Percentiles rank a stretch among this genome's conserved stretches.
Conservation (phyloP, 495 filamentous ascomycete species). For the Lepraria neglecta region DNA sequence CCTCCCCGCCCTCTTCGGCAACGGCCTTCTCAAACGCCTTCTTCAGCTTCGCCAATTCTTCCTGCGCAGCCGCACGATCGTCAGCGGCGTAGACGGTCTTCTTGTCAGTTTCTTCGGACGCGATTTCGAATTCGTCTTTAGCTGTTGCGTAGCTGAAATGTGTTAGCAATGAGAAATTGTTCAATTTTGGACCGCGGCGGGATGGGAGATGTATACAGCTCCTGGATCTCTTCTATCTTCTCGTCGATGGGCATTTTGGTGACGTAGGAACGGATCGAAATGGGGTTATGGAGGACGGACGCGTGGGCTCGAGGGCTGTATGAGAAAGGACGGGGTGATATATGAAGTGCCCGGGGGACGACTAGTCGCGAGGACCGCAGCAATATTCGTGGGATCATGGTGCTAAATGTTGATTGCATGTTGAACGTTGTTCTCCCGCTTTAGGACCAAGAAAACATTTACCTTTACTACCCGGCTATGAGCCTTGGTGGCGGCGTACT, state of each 20-base stretch:
- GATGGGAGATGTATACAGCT: slow-evolving; percentile 28
- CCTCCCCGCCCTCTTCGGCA: slow-evolving; percentile 37
- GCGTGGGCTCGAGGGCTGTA: neutral
- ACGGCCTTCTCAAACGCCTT: slow-evolving; percentile 41
- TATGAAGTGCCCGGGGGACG: neutral
- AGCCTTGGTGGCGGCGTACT: neutral
- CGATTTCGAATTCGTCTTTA: slow-evolving; percentile 52
- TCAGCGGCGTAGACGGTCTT: slow-evolving; percentile 47
- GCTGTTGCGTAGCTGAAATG: slow-evolving; percentile 39
- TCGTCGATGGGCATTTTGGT: slow-evolving; percentile 35
- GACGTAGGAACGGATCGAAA: slow-evolving; percentile 19
- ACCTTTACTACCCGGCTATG: slow-evolving; percentile 20
- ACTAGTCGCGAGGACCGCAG: neutral
- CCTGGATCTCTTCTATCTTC: slow-evolving; percentile 40
- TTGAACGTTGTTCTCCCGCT: neutral
- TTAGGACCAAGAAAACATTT: neutral
- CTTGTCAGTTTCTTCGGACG: slow-evolving; percentile 50
- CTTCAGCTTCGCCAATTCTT: slow-evolving; percentile 46
- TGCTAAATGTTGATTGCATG: neutral
- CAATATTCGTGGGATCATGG: slow-evolving; percentile 16
- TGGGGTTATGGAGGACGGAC: neutral
- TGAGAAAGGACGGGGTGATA: neutral
- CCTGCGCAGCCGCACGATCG: slow-evolving; percentile 47
- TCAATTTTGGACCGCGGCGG: too few species aligned
- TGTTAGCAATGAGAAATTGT: too few species aligned